Conservation (phyloP, 208 protist species). For the Zelonia costaricensis region DNA sequence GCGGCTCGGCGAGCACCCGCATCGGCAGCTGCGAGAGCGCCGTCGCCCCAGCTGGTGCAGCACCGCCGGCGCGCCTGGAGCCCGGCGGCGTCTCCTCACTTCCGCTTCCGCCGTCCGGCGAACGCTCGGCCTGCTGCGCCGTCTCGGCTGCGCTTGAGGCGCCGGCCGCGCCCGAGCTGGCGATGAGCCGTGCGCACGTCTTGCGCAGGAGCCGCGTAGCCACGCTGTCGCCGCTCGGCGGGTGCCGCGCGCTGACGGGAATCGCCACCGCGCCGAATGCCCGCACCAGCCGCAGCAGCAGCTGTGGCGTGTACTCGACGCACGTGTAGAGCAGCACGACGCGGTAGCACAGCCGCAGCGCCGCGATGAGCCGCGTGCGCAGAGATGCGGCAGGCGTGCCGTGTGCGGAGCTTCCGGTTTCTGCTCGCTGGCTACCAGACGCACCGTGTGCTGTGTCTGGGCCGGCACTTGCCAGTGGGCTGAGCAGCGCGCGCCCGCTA, state of each 20-base stretch:
- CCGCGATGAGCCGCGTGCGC: not conserved
- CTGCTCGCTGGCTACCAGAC: no score
- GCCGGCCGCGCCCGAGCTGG: not conserved
- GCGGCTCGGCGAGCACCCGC: not conserved
- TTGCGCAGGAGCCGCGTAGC: conserved; percentile 28
- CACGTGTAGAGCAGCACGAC: conserved; percentile 27
- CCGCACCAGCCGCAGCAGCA: conserved; percentile 25
- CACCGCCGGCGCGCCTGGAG: no score
- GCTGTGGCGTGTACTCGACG: conserved; percentile 26
- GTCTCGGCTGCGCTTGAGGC: not conserved
- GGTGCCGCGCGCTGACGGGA: conserved; percentile 20
- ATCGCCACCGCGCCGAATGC: conserved; percentile 11
- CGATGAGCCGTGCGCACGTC: conserved; percentile 16
- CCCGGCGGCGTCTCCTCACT: no score
- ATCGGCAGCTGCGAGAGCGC: not conserved
- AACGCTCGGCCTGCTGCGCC: no score
- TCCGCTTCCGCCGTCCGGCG: no score
- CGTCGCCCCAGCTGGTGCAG: no score
- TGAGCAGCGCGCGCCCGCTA: no score
- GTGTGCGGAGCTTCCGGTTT: no score
- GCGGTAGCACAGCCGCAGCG: conserved; percentile 30
- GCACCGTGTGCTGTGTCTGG: no score
- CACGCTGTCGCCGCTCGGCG: conserved; percentile 25
- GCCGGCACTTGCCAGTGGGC: no score
- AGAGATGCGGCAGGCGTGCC: no score